These are phyloP conservation scores for Hymenoscyphus fructigenus DNA, from an alignment of 2,329 filamentous ascomycete species.

Conservation along the genomic window DNA sequence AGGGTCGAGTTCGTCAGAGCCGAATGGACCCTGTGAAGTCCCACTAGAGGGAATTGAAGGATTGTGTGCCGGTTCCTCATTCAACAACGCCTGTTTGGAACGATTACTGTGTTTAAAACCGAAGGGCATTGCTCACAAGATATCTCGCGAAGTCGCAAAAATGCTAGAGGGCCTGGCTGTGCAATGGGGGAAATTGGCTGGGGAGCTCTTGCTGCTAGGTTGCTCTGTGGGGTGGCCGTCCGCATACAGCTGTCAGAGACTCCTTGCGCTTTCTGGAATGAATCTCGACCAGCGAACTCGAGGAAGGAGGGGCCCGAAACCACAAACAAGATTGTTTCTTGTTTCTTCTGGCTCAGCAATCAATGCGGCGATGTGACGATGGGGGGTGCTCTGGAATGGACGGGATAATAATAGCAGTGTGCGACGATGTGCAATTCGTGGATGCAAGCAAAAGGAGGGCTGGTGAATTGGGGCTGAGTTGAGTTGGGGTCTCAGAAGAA, in stretches of 20 bases:
- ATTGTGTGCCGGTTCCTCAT: constrained; percentile 23
- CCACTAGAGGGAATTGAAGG: constrained; percentile 5
- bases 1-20: not conserved
- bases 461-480: constrained; percentile 14
- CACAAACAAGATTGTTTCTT: constrained; percentile 8
- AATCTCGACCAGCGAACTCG: not conserved
- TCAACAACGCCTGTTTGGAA: constrained; percentile 35
- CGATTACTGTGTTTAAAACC: constrained; percentile 36
- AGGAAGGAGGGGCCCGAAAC: constrained; percentile 8
- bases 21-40: not conserved
- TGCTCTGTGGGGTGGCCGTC: constrained; percentile 5
- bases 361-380: constrained; percentile 3
- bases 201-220: too few relatives aligned
- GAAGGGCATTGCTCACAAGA: constrained; percentile 33
- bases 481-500: constrained; percentile 8
- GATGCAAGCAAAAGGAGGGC: constrained; percentile 9
- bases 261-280: not conserved
- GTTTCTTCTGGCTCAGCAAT: constrained; percentile 5
- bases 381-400: not conserved
- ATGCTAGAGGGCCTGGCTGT: constrained; percentile 1
- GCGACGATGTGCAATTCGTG: constrained; percentile 13
- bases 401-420: constrained; percentile 28
- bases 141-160: constrained; percentile 3
- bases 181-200: not conserved
- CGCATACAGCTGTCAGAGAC: not conserved